Evolutionary conservation across 495 filamentous ascomycete genomes (phyloP).

Genomic region (Tuber borchii): DNA sequence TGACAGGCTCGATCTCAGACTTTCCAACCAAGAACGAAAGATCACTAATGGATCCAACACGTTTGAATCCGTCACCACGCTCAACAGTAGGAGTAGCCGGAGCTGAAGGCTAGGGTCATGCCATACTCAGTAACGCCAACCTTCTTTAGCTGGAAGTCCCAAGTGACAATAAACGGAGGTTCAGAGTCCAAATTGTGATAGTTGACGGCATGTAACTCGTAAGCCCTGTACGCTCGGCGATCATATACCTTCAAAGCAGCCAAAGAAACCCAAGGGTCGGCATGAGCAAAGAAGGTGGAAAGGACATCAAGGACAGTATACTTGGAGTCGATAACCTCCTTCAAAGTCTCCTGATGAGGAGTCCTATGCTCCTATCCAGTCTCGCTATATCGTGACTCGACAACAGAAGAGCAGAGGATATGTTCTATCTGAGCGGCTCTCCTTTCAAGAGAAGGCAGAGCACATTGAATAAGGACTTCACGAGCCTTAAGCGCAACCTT

Average conservation of each 20-base stretch:
- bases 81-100: slow-evolving; percentile 72
- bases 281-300: slow-evolving; percentile 85
- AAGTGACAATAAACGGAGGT: slow-evolving; percentile 73
- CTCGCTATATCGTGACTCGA: slow-evolving; percentile 93
- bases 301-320: slow-evolving; percentile 97
- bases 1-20: slow-evolving; percentile 63
- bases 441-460: slow-evolving; percentile 91
- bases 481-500: slow-evolving; percentile 96
- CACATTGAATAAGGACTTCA: slow-evolving; percentile 93
- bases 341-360: slow-evolving; percentile 75
- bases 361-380: slow-evolving; percentile 95
- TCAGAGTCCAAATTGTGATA: slow-evolving; percentile 73
- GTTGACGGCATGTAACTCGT: slow-evolving; percentile 76
- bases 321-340: slow-evolving; percentile 96
- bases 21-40: slow-evolving; percentile 76
- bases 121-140: slow-evolving; percentile 85
- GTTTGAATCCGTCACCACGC: slow-evolving; percentile 60
- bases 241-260: slow-evolving; percentile 94
- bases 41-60: slow-evolving; percentile 90
- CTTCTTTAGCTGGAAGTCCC: slow-evolving; percentile 93
- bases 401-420: slow-evolving; percentile 92
- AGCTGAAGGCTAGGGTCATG: slow-evolving; percentile 70
- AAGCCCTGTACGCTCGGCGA: slow-evolving; percentile 93
- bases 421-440: slow-evolving; percentile 95
- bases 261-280: slow-evolving; percentile 89